Evolutionary conservation across 78 protist species (phyloP).

Genomic region (Isochrysis galbana): DNA sequence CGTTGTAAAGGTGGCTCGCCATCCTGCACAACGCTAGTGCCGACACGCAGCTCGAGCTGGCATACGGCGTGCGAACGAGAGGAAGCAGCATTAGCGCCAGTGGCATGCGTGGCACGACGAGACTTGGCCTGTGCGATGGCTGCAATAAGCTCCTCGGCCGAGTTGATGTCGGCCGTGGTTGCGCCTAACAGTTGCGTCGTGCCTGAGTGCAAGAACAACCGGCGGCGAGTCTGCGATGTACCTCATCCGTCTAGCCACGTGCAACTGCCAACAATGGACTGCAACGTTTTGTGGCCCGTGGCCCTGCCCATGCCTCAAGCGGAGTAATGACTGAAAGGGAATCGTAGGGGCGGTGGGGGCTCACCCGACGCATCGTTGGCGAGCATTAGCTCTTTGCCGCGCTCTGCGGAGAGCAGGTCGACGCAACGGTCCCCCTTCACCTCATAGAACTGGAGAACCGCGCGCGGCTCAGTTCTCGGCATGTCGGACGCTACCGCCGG

Average conservation of each 20-base stretch:
- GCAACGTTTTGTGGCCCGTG: too few species aligned
- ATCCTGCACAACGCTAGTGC: too few species aligned
- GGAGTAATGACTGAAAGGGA: too few species aligned
- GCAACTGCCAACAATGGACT: too few species aligned
- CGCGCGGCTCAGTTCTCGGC: background rate
- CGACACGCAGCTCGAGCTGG: background rate
- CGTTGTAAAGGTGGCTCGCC: background rate
- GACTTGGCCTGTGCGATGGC: background rate
- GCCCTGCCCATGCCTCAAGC: too few species aligned
- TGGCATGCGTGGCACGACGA: conserved; percentile 20
- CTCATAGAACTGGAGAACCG: background rate
- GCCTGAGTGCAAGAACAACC: too few species aligned
- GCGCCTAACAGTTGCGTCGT: background rate
- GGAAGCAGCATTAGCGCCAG: conserved; percentile 38
- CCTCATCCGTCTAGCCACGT: too few species aligned
- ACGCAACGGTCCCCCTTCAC: background rate
- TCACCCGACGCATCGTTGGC: background rate
- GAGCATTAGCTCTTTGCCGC: background rate
- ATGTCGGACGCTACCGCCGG: background rate
- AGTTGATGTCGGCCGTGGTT: background rate
- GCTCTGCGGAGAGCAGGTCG: conserved; percentile 14
- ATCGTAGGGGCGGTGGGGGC: too few species aligned
- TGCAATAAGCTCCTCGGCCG: background rate
- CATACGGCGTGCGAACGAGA: conserved; percentile 52
- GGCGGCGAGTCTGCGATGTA: too few species aligned